phyloP scores from a whole-genome alignment of 2,329 filamentous ascomycete genomes.

The Thyridium curvatum region DNA sequence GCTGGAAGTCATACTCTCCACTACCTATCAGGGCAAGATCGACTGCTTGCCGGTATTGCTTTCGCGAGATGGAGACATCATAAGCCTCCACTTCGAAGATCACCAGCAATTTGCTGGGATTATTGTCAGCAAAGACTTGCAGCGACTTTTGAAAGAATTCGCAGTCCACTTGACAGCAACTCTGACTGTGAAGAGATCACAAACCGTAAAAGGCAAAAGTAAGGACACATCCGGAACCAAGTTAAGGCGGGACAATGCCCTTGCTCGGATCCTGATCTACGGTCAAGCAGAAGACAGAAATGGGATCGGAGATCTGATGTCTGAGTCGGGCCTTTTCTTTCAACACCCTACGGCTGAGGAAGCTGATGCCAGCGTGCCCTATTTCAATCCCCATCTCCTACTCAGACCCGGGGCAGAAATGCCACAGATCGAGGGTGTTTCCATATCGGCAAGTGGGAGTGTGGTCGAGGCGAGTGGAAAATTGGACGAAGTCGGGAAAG shows the following conservation, averaged over 20 bases:
- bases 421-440: constrained; percentile 5
- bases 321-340: constrained; percentile 5
- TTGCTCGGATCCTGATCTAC: constrained; percentile 5
- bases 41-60: neutral
- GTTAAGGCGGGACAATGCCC: no score
- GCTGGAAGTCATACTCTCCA: no score
- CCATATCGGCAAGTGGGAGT: neutral
- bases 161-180: neutral
- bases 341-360: constrained; percentile 7
- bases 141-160: neutral
- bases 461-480: neutral
- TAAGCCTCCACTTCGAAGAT: neutral
- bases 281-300: constrained; percentile 2
- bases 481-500: constrained; percentile 7
- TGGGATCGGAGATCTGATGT: constrained; percentile 1
- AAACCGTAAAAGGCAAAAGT: neutral
- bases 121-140: neutral
- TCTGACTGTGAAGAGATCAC: neutral
- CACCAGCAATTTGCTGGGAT: neutral
- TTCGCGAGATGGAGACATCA: neutral
- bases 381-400: constrained; percentile 10
- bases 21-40: no score
- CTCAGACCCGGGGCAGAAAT: constrained; percentile 8
- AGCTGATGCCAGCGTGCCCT: constrained; percentile 7
- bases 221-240: no score